Percentiles rank a stretch among this genome's conserved stretches.
phyloP scores from a whole-genome alignment of 148 eudicot genomes.

The Polygonum maritimum region DNA sequence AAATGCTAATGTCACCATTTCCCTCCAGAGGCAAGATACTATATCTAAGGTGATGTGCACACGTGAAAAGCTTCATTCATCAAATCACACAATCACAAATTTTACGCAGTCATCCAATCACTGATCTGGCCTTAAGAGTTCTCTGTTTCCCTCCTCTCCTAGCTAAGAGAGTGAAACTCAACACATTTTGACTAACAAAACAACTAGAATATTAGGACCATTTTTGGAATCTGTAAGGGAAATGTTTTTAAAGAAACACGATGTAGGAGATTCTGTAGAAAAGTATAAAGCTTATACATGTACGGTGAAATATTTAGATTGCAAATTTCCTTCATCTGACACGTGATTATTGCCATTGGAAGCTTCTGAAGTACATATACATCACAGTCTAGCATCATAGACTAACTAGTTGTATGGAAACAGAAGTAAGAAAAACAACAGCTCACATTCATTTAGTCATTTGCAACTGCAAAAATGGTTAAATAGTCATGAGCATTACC shows the following conservation, averaged over 20 bases:
- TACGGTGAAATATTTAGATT: not conserved
- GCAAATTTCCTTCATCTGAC: not conserved
- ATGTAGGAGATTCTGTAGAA: not conserved
- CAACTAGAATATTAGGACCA: not conserved
- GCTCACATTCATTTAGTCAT: not conserved
- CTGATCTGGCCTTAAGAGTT: not conserved
- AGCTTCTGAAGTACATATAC: not conserved
- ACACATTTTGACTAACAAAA: not conserved
- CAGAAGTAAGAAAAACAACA: not conserved
- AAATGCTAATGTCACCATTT: not conserved
- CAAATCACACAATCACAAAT: not conserved
- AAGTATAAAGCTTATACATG: not conserved
- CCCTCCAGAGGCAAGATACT: not conserved
- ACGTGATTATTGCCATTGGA: not conserved
- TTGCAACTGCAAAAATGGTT: not conserved
- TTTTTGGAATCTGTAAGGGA: not conserved
- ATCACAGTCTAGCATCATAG: not conserved
- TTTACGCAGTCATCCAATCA: not conserved
- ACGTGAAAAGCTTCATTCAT: not conserved
- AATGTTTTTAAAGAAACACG: not conserved
- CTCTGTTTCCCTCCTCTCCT: not conserved
- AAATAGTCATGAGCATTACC: conserved; percentile 31
- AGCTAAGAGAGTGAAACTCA: not conserved
- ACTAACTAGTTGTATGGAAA: not conserved
- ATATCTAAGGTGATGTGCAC: not conserved